Evolutionary conservation across 345 rosid species (phyloP), one percentile per base, ranked within the genome.

Genomic region (Populus davidiana): DNA sequence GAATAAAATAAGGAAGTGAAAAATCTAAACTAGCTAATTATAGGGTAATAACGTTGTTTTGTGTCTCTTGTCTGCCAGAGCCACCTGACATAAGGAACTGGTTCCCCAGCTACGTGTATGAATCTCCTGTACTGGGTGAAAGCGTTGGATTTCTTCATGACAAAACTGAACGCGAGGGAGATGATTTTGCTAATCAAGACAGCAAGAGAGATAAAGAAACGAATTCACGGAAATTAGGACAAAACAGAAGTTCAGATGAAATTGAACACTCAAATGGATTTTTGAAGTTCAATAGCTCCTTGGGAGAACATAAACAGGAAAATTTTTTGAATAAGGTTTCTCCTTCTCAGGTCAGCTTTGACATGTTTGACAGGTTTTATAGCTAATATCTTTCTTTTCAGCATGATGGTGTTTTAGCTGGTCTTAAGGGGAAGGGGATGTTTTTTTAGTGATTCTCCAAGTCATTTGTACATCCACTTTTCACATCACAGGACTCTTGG

Each of bases 41-140:
- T 21, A 68, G 4, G 31, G 33, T n/a, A 16, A 18, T 69, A 23
- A 41, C 50, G 25, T n/a, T 75, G 41, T 59, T 31, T 14, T 13
- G 2, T 71, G 56, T 52, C 17, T 36, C 75, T 14, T 75, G 18
- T 52, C 56, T 70, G 20, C 43, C 79, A 74, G 85, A 75, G 59
- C 79, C 77, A 16, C 91, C 90, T 67, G 84, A 87, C 70, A 78
- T 87, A 27, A 83, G 81, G 80, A 84, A 79, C 73, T 91, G 92
- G 93, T 89, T 87, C 81, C 77, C 88, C 29, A 85, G 85, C 81
- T 88, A 87, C 79, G 86, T 36, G 70, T 84, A 86, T 56, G 75
- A 85, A 70, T 83, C 91, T 78, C 90, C 90, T 64, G 85, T 72
- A 44, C 56, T 82, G 66, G 72, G 70, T 17, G 80, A 80, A 66